Base-by-base conservation (phyloP, 2,329 filamentous ascomycete genomes). In the Monilinia fructigena region DNA sequence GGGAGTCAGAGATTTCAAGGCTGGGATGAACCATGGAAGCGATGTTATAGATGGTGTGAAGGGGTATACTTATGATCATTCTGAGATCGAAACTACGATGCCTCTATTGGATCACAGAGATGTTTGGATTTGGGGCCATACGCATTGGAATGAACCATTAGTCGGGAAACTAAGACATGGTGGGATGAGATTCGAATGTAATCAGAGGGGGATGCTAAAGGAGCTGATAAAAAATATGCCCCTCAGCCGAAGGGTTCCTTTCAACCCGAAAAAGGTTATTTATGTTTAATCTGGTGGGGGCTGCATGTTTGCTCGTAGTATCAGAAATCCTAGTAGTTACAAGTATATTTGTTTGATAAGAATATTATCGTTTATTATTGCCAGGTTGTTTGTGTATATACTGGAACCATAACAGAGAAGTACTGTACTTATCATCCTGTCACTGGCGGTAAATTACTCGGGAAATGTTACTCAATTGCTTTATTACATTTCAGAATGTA, bases 41-140 rank as follows among this genome's bases (percentile, higher is more conserved):
- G 62, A 58, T 28, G 28, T 58, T 11, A 55, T 64, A 14, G 26
- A 58, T 64, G 62, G 53, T 16, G 28, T 54, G 7, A 55, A 56
- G 38, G n/a, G 26, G 6, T 4, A 35, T 4, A 20, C 1, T 1
- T 64, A 64, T 59, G 42, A 58, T 38, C 62, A 58, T 59, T 26
- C 23, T 64, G 28, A n/a, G 8, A n/a, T 64, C n/a, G 1, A 31
- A 47, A 64, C 62, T 47, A 56, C 53, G 23, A 48, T 50, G 42
- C 62, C 62, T n/a, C n/a, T 38, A 11, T 28, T 64, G n/a, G 53
- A 64, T 38, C 20, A 20, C 4, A 56, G 62, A 8, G 62, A 50
- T 14, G 62, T 58, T 8, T 64, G 62, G 62, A 59, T 58, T 26
- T 56, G 42, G 28, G 62, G 53, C 23, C 62, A 64, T 50, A 64